Evolutionary conservation across 257 asterid genomes (phyloP), one percentile per base, ranked within the genome.

Genomic region (Marsdenia floribunda): DNA sequence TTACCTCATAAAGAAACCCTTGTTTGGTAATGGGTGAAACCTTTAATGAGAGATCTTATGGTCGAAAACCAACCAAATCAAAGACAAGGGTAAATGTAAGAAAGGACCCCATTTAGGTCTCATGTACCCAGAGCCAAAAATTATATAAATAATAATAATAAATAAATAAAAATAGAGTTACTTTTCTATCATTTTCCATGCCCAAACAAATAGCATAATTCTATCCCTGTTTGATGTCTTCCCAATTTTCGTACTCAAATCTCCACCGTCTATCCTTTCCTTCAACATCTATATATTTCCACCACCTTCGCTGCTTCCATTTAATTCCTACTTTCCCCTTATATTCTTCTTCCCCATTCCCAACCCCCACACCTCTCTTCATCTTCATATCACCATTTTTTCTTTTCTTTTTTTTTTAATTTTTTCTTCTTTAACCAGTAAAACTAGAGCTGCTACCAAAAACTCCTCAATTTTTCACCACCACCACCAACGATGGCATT

Each of bases 401-500:
- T 0, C 1, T 29, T 29, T 29, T 0, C 1, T 29, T 29, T 29
- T 29, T 29, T 29, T 29, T 29, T 29, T n/a, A n/a, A n/a, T n/a
- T n/a, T 29, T 29, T 29, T 1, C 33, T 29, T 29, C 33, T 29
- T 0, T 29, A 29, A 29, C 33, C 1, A 1, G 33, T 29, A 29
- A 29, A 29, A 29, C 33, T 29, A 29, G 33, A 29, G 33, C 33
- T 29, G 33, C 33, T 29, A 29, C 33, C 33, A 29, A 1, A 29
- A 29, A 29, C 33, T 29, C 33, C 33, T 29, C 33, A 29, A 29
- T 29, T 44, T 7, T 44, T 44, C n/a, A 26, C 70, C 71, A 35
- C 59, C 60, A 16, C 49, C 77, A 42, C 53, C 84, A 73, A 76
- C 85, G 82, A 91, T 91, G 97, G 90, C 88, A 66, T 74, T 82